These are phyloP conservation scores for Phytopythium montanum DNA, from an alignment of 352 stramenopile species.

Conservation along the genomic window DNA sequence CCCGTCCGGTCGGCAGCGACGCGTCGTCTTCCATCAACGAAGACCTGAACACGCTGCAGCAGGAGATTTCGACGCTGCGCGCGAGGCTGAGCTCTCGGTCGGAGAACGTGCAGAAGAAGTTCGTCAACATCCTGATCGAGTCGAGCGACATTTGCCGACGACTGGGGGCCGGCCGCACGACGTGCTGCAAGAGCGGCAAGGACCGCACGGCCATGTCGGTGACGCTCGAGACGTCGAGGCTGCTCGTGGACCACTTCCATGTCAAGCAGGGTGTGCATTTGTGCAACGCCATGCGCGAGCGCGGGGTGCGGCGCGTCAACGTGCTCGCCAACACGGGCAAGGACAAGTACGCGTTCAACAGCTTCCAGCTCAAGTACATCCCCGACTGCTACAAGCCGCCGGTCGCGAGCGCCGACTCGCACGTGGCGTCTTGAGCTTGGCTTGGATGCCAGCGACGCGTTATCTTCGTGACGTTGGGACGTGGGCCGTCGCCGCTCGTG, in stretches of 20 bases:
- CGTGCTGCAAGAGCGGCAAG: slow-evolving; percentile 98
- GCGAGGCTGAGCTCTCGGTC: slow-evolving; percentile 59
- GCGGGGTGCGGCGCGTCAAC: slow-evolving; percentile 79
- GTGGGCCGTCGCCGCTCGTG: neutral
- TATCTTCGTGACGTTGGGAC: neutral
- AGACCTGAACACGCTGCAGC: slow-evolving; percentile 46
- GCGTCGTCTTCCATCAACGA: slow-evolving; percentile 12
- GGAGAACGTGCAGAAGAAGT: slow-evolving; percentile 79
- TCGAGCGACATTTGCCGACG: slow-evolving; percentile 88
- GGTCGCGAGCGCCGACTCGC: slow-evolving; percentile 69
- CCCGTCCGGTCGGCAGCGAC: slow-evolving; percentile 16
- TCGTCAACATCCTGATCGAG: slow-evolving; percentile 84
- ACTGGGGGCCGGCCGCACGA: slow-evolving; percentile 89
- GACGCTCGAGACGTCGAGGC: slow-evolving; percentile 92
- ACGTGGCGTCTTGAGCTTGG: slow-evolving; percentile 56
- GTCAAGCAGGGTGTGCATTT: slow-evolving; percentile 85
- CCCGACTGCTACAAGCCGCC: slow-evolving; percentile 91
- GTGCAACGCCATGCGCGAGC: slow-evolving; percentile 84
- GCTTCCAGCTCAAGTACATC: slow-evolving; percentile 96
- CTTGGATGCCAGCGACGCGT: neutral
- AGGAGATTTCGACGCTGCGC: slow-evolving; percentile 52
- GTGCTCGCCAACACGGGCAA: slow-evolving; percentile 86
- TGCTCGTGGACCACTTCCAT: slow-evolving; percentile 88
- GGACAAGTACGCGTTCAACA: slow-evolving; percentile 97
- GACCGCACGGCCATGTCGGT: slow-evolving; percentile 97